Evolutionary conservation across 495 filamentous ascomycete species (phyloP).

Genomic region (Aspergillus heteromorphus): DNA sequence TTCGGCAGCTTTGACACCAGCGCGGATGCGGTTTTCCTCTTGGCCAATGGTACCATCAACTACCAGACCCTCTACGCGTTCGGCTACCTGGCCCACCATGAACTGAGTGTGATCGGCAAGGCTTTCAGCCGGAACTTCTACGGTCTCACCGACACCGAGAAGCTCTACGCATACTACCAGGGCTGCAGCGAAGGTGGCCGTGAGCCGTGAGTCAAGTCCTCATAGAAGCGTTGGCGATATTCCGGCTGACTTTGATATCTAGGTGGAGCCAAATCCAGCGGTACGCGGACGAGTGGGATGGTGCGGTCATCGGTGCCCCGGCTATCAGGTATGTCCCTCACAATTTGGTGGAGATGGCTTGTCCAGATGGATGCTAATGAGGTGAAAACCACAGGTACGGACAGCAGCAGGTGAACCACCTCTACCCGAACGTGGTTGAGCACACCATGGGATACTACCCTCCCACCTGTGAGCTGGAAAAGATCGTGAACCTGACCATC

Average conservation of each 20-base stretch:
- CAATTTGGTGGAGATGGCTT: no score
- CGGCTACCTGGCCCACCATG: constrained; percentile 36
- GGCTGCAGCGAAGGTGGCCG: constrained; percentile 35
- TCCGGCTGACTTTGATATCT: no score
- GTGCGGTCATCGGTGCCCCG: constrained; percentile 44
- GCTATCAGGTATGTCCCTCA: constrained; percentile 38
- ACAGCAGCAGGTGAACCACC: constrained; percentile 47
- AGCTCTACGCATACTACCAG: constrained; percentile 36
- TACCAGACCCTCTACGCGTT: constrained; percentile 38
- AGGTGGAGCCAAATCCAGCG: constrained; percentile 50
- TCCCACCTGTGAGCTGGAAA: constrained; percentile 44
- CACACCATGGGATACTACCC: constrained; percentile 45
- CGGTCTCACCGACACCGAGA: constrained; percentile 17
- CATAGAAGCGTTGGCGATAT: no score
- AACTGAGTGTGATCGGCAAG: constrained; percentile 34
- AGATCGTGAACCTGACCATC: constrained; percentile 48
- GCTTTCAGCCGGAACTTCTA: constrained; percentile 29
- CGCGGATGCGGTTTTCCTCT: constrained; percentile 31
- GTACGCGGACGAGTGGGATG: constrained; percentile 45
- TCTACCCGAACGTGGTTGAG: constrained; percentile 40
- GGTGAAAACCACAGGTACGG: no score
- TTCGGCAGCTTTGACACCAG: constrained; percentile 29
- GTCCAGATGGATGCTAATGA: no score
- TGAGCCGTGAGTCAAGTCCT: constrained; percentile 43
- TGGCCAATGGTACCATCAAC: constrained; percentile 38